Base-by-base conservation (phyloP, 164 flowering plant genomes). In the Malania oleifera region DNA sequence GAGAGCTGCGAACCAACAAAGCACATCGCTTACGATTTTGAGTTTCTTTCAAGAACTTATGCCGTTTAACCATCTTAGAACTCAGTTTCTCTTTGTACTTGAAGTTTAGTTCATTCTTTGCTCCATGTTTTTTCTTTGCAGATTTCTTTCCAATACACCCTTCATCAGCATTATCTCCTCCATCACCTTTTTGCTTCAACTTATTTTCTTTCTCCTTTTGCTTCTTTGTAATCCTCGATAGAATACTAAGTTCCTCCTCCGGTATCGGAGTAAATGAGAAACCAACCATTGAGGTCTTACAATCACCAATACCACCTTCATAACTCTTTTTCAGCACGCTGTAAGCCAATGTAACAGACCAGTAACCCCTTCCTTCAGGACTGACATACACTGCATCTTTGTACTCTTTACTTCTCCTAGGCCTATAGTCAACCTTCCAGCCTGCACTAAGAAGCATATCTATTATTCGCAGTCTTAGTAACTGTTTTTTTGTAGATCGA, bases 311-410 rank as follows among this genome's bases (percentile, higher is more conserved):
- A n/a, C 62, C 70, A 27, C 55, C 44, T 64, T 84, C 82, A 60
- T 48, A 59, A 20, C 65, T 68, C 66, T 62, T 48, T 70, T 75
- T 72, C 56, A 86, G 76, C 20, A 70, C 66, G 13, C 46, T 48
- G 64, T 91, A 91, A 38, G 98, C 98, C 73, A 70, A 62, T 27
- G 85, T 73, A 40, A 80, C 74, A 17, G 98, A 91, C 98, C 98
- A 91, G 62, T 75, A 76, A 46, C 72, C 72, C 40, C 68, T 73
- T 59, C 95, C 90, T 20, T 68, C 44, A 37, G 80, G 84, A 60
- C 65, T 79, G 52, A 80, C 75, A 75, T 88, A 91, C 24, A 91
- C 87, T 1, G 89, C 78, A 75, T 91, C 98, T 9, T 39, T 55
- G 66, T 91, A 91, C 3, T 70, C 75, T 67, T 58, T 86, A 49